Evolutionary conservation across 345 rosid genomes (phyloP).

Genomic region (Salix viminalis): DNA sequence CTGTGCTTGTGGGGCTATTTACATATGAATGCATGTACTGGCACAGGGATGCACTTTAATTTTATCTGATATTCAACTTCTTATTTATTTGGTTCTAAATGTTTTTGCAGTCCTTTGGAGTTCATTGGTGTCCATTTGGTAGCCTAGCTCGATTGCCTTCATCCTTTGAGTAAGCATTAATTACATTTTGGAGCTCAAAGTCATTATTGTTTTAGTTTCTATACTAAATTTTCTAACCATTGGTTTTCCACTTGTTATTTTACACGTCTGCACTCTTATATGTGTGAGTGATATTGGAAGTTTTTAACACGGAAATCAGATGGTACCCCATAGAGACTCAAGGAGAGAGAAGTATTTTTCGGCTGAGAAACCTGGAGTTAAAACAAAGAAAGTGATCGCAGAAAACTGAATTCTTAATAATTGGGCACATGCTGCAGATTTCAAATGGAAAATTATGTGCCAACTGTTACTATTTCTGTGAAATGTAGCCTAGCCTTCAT

Average conservation of each 20-base stretch:
- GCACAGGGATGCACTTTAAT: neutral
- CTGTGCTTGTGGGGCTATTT: neutral
- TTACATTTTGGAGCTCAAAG: slow-evolving; percentile 4
- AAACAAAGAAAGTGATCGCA: neutral
- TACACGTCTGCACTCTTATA: neutral
- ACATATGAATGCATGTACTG: too few relatives aligned
- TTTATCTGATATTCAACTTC: slow-evolving; percentile 2
- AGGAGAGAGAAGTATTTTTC: neutral
- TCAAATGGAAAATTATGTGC: neutral
- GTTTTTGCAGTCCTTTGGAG: slow-evolving; percentile 77
- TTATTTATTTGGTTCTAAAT: slow-evolving; percentile 15
- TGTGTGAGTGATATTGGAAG: neutral
- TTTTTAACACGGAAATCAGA: neutral
- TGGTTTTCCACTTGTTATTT: neutral
- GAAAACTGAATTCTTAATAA: neutral
- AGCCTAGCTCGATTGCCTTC: slow-evolving; percentile 68
- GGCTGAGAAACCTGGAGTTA: neutral
- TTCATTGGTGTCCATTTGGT: slow-evolving; percentile 95
- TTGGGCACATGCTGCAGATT: neutral
- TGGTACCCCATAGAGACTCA: neutral
- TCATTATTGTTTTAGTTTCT: slow-evolving; percentile 11
- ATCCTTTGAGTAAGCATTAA: slow-evolving; percentile 53
- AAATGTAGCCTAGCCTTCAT: neutral
- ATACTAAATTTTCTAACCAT: slow-evolving; percentile 1
- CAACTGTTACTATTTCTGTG: neutral